Percentiles rank a stretch among this genome's conserved stretches.
phyloP scores from a whole-genome alignment of 192 early-diverging fungal species.

The Gonapodya sp. region DNA sequence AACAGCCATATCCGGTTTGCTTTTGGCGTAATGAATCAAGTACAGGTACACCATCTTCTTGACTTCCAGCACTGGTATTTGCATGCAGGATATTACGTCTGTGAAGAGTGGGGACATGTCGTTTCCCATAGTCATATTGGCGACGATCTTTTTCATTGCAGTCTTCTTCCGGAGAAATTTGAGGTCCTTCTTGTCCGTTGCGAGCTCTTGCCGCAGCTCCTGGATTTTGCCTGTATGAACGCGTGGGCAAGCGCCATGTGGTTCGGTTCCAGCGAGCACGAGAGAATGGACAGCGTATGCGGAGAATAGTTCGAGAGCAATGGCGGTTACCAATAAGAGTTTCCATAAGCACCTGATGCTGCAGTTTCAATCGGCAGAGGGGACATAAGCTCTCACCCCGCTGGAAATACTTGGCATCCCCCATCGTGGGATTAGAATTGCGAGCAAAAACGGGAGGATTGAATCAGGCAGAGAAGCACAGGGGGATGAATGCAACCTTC shows the following conservation, averaged over 20 bases:
- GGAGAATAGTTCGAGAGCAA: too few species aligned
- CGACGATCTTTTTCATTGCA: slow-evolving; percentile 89
- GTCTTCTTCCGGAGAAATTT: slow-evolving; percentile 74
- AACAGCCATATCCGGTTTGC: slow-evolving; percentile 86
- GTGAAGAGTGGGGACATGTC: slow-evolving; percentile 92
- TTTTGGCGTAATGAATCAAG: slow-evolving; percentile 90
- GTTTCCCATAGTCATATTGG: slow-evolving; percentile 99
- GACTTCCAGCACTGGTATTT: slow-evolving; percentile 73
- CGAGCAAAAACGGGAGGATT: background rate
- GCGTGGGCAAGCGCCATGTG: slow-evolving; percentile 3
- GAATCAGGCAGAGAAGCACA: too few species aligned
- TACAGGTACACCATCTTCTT: slow-evolving; percentile 87
- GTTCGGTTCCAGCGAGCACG: too few species aligned
- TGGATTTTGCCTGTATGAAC: slow-evolving; percentile 69
- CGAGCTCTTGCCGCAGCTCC: slow-evolving; percentile 77
- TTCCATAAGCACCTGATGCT: too few species aligned
- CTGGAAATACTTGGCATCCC: slow-evolving; percentile 71
- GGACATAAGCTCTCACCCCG: slow-evolving; percentile 34
- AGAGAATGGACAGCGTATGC: too few species aligned
- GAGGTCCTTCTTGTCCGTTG: slow-evolving; percentile 72
- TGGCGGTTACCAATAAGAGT: too few species aligned
- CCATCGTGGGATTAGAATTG: slow-evolving; percentile 30
- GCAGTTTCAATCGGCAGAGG: too few species aligned
- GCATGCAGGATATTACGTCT: slow-evolving; percentile 88
- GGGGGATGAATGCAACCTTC: too few species aligned